phyloP scores from a whole-genome alignment of 2,329 filamentous ascomycete genomes.

The Cercospora beticola region DNA sequence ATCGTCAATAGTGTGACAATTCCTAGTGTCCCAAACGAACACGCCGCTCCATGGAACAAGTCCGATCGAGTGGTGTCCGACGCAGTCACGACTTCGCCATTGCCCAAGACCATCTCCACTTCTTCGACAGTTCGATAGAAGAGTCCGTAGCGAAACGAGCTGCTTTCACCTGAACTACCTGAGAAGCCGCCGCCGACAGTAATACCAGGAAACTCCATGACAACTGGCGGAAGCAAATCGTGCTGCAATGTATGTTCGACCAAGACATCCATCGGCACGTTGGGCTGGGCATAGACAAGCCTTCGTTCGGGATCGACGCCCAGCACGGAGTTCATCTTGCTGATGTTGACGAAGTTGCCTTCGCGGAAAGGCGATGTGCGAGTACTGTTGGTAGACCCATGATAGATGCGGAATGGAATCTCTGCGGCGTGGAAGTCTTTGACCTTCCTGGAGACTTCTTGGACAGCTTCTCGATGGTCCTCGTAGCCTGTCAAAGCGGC shows the following conservation, averaged over 20 bases:
- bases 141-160: conserved; percentile 63
- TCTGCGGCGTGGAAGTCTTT: conserved; percentile 45
- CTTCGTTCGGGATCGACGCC: conserved; percentile 40
- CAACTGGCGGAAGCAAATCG: conserved; percentile 60
- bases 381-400: conserved; percentile 58
- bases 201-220: conserved; percentile 71
- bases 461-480: not conserved
- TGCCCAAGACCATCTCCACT: conserved; percentile 63
- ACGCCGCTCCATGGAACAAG: conserved; percentile 63
- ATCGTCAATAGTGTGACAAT: conserved; percentile 60
- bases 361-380: conserved; percentile 38
- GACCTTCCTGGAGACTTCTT: not conserved
- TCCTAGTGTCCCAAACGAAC: conserved; percentile 64
- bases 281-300: conserved; percentile 60
- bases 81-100: conserved; percentile 58
- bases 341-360: conserved; percentile 46
- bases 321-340: conserved; percentile 47
- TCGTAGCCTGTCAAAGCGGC: not conserved
- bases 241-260: conserved; percentile 56
- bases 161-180: conserved; percentile 66
- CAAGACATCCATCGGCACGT: conserved; percentile 65
- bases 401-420: conserved; percentile 54
- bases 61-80: conserved; percentile 52
- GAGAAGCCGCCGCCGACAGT: conserved; percentile 66
- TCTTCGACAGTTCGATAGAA: conserved; percentile 63